Evolutionary conservation across 1,284 basidiomycete genomes (phyloP).

Genomic region (Hemileia vastatrix): DNA sequence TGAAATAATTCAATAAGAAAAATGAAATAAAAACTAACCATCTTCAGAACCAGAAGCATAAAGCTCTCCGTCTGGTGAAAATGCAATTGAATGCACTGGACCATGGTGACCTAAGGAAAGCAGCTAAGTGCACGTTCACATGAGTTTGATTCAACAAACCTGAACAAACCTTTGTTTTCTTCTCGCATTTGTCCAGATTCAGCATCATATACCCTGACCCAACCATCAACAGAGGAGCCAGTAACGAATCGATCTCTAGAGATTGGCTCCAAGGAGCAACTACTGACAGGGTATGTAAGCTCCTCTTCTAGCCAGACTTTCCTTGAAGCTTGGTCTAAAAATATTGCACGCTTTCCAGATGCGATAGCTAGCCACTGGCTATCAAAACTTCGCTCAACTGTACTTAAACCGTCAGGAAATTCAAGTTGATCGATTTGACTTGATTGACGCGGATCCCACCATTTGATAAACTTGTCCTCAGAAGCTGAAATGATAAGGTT

Average conservation of each 20-base stretch:
- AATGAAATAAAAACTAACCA: slow-evolving; percentile 1
- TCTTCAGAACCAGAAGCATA: slow-evolving; percentile 62
- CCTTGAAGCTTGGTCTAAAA: slow-evolving; percentile 51
- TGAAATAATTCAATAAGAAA: not conserved
- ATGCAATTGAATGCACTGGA: slow-evolving; percentile 86
- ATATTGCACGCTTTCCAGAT: slow-evolving; percentile 80
- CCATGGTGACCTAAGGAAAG: slow-evolving; percentile 65
- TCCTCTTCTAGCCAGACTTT: slow-evolving; percentile 24
- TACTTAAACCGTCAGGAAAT: slow-evolving; percentile 72
- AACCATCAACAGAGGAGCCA: slow-evolving; percentile 81
- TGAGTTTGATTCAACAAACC: not conserved
- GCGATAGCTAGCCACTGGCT: slow-evolving; percentile 81
- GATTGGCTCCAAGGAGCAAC: slow-evolving; percentile 59
- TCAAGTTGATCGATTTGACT: slow-evolving; percentile 60
- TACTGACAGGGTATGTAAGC: slow-evolving; percentile 50
- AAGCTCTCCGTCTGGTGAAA: slow-evolving; percentile 94
- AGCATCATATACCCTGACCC: slow-evolving; percentile 88
- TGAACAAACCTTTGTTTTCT: slow-evolving; percentile 61
- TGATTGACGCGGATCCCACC: slow-evolving; percentile 88
- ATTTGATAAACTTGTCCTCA: slow-evolving; percentile 83
- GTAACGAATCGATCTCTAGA: slow-evolving; percentile 82
- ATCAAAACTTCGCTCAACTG: slow-evolving; percentile 79
- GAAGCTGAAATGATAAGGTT: slow-evolving; percentile 71
- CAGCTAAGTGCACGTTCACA: not conserved
- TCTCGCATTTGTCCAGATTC: slow-evolving; percentile 75